These are phyloP conservation scores for Ascobolus immersus DNA, from an alignment of 495 filamentous ascomycete genomes.

Conservation along the genomic window DNA sequence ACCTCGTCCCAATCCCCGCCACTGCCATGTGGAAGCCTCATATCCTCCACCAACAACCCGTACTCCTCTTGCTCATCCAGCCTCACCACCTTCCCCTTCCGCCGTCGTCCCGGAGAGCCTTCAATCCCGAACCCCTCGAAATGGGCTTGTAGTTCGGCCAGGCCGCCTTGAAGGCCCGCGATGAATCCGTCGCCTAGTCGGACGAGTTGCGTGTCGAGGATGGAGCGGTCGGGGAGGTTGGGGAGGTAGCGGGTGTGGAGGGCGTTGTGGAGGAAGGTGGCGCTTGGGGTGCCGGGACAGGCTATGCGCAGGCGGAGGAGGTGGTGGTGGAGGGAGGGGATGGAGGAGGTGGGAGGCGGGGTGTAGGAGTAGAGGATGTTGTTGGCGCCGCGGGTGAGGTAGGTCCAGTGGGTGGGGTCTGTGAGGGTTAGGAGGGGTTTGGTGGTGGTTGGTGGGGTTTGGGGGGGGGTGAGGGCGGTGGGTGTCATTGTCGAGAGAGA, in stretches of 20 bases:
- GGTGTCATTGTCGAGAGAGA: background rate
- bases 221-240: constrained; percentile 8
- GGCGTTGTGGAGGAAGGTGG: constrained; percentile 10
- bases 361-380: constrained; percentile 37
- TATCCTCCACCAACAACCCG: constrained; percentile 15
- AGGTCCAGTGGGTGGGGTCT: constrained; percentile 13
- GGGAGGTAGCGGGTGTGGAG: constrained; percentile 12
- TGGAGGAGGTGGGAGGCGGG: constrained; percentile 15
- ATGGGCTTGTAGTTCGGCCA: background rate
- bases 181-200: constrained; percentile 9
- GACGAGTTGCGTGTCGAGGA: constrained; percentile 13
- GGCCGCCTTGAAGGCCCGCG: constrained; percentile 7
- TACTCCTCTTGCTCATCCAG: constrained; percentile 13
- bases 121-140: constrained; percentile 5
- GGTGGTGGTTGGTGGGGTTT: background rate
- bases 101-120: constrained; percentile 12
- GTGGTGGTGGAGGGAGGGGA: constrained; percentile 13
- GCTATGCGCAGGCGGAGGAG: constrained; percentile 15
- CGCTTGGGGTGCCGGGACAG: constrained; percentile 12
- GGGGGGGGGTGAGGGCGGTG: background rate
- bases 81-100: constrained; percentile 8
- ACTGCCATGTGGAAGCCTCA: constrained; percentile 16
- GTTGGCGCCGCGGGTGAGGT: constrained; percentile 30
- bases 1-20: constrained; percentile 9
- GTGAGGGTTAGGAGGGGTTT: constrained; percentile 11